These are phyloP conservation scores for Fusarium chaquense DNA, from an alignment of 2,329 filamentous ascomycete genomes.

Conservation along the genomic window DNA sequence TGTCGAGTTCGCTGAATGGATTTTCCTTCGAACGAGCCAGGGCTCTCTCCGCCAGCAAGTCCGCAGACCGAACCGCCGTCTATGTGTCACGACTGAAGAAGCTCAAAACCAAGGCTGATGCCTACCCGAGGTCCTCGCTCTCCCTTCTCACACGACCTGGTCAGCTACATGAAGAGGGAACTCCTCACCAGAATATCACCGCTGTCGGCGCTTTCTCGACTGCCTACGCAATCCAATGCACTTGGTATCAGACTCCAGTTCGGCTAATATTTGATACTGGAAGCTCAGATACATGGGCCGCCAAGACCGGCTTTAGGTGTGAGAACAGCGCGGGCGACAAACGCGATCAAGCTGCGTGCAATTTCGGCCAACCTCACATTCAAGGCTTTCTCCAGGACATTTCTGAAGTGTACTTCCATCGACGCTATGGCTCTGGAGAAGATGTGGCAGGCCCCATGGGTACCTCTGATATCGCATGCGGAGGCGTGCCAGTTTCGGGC, in stretches of 20 bases:
- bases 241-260: constrained; percentile 54
- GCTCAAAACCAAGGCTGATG: constrained; percentile 40
- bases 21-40: constrained; percentile 54
- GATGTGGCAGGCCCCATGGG: constrained; percentile 61
- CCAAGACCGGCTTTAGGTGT: constrained; percentile 57
- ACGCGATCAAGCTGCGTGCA: constrained; percentile 52
- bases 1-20: constrained; percentile 54
- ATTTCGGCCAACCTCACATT: constrained; percentile 56
- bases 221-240: constrained; percentile 57
- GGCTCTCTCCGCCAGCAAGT: constrained; percentile 43
- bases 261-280: constrained; percentile 64
- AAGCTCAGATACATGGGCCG: constrained; percentile 65
- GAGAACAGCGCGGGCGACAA: constrained; percentile 51
- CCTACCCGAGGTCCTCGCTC: constrained; percentile 46
- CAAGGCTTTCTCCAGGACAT: constrained; percentile 56
- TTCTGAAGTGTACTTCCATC: constrained; percentile 59
- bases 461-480: constrained; percentile 59
- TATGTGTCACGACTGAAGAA: constrained; percentile 53
- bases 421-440: constrained; percentile 63
- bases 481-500: constrained; percentile 58
- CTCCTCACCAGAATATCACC: constrained; percentile 54
- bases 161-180: constrained; percentile 29
- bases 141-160: constrained; percentile 47
- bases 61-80: constrained; percentile 47
- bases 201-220: constrained; percentile 55